Base-by-base conservation (phyloP, 2,329 filamentous ascomycete species). In the Penicillium psychrosexuale region DNA sequence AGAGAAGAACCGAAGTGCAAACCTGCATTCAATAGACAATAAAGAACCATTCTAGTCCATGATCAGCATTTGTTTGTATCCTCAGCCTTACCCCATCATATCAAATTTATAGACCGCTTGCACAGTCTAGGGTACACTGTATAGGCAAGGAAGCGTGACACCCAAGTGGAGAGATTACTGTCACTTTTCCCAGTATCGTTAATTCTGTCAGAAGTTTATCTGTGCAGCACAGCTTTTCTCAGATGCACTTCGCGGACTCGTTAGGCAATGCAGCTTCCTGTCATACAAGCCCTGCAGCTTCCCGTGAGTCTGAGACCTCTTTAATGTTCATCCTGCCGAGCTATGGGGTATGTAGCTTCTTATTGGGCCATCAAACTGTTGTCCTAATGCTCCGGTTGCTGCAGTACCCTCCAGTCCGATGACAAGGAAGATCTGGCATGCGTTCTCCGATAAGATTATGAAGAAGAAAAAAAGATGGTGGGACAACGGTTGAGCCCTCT, bases 241-340 rank as follows among this genome's bases (percentile, higher is more conserved):
- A 52, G 46, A 47, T 30, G 47, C 45, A 59, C 48, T 40, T 55
- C 49, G 53, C 54, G 53, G 60, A 61, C 60, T 65, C 58, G 59
- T 63, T 60, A 64, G 56, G 51, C 44, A 53, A 64, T 62, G 67
- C 61, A 61, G 55, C 52, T 56, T 62, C 46, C 65, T 59, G 64
- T 66, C 43, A 58, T 66, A 71, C 67, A 66, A 63, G 62, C 56
- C 56, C 65, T 71, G 69, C 68, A 68, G 61, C 63, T 61, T 64
- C 47, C 69, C 69, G 69, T 53, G 53, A 57, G 62, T 65, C 66
- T 70, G 59, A 70, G 68, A 62, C 68, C 67, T 66, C 58, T 59
- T 62, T 66, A 57, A 64, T 63, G 56, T 50, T 61, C 51, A 58
- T 62, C 51, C 65, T 52, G 59, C 61, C 44, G 53, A 65, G 59